These are phyloP conservation scores for Salix purpurea DNA, from an alignment of 345 rosid species.

Conservation along the genomic window DNA sequence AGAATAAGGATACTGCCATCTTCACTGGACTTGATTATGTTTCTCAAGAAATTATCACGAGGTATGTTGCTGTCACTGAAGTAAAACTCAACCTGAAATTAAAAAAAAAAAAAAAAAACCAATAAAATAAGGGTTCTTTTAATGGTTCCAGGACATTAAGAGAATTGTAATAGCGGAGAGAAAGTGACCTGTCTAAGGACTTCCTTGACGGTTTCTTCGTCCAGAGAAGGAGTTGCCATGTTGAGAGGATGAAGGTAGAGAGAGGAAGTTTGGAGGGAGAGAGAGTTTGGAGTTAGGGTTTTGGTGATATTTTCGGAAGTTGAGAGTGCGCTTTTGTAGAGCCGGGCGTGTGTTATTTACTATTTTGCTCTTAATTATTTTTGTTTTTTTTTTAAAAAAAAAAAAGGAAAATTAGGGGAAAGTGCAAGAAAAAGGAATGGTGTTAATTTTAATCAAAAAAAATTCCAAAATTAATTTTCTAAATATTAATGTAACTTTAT, in stretches of 20 bases:
- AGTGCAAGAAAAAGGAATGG: not conserved
- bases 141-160: not conserved
- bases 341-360: not conserved
- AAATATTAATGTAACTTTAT: no score
- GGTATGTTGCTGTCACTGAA: slow-evolving; percentile 95
- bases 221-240: slow-evolving; percentile 56
- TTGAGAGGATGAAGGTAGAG: not conserved
- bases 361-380: not conserved
- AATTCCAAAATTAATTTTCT: not conserved
- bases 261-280: not conserved
- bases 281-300: not conserved
- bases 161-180: not conserved
- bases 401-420: not conserved
- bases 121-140: not conserved
- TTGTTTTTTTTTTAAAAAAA: no score
- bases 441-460: no score
- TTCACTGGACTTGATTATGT: slow-evolving; percentile 52
- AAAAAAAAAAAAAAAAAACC: not conserved
- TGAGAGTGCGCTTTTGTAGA: not conserved
- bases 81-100: slow-evolving; percentile 79
- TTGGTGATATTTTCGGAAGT: not conserved
- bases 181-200: slow-evolving; percentile 73
- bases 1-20: slow-evolving; percentile 72
- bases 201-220: slow-evolving; percentile 55
- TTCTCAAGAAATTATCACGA: slow-evolving; percentile 66